Evolutionary conservation across 139 green algal genomes (phyloP).

Genomic region (Trebouxia sp.): DNA sequence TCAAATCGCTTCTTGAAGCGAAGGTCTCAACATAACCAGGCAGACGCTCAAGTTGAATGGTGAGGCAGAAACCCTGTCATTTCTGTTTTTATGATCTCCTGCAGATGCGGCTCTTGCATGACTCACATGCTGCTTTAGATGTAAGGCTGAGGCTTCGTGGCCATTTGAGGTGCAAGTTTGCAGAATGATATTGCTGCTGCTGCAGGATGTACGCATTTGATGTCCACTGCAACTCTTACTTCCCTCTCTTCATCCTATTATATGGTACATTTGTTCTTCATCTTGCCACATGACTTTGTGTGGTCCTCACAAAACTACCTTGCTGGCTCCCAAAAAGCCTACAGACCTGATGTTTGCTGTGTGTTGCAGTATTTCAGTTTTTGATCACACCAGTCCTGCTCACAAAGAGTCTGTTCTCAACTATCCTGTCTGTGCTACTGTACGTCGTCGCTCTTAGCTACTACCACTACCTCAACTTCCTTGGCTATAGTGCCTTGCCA

Average conservation of each 20-base stretch:
- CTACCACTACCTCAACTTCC: slow-evolving; percentile 96
- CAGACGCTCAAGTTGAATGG: slow-evolving; percentile 92
- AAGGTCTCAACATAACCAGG: slow-evolving; percentile 64
- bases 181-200: background rate
- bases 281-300: too few species aligned
- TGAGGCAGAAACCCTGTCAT: slow-evolving; percentile 33
- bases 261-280: slow-evolving; percentile 61
- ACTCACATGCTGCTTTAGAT: too few species aligned
- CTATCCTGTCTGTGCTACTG: slow-evolving; percentile 68
- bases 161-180: background rate
- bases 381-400: slow-evolving; percentile 80
- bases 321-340: too few species aligned
- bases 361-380: slow-evolving; percentile 74
- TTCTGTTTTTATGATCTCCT: background rate
- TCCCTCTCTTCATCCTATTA: slow-evolving; percentile 88
- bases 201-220: slow-evolving; percentile 96
- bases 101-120: too few species aligned
- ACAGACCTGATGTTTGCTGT: background rate
- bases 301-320: background rate
- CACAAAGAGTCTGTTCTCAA: slow-evolving; percentile 57
- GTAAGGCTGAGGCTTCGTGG: background rate
- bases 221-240: slow-evolving; percentile 98
- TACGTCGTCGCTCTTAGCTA: slow-evolving; percentile 73
- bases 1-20: slow-evolving; percentile 81
- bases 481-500: slow-evolving; percentile 90